Evolutionary conservation across 441 rosid genomes (phyloP), one percentile per base, ranked within the genome.

Genomic region (Bocquillonia castaneifolia): DNA sequence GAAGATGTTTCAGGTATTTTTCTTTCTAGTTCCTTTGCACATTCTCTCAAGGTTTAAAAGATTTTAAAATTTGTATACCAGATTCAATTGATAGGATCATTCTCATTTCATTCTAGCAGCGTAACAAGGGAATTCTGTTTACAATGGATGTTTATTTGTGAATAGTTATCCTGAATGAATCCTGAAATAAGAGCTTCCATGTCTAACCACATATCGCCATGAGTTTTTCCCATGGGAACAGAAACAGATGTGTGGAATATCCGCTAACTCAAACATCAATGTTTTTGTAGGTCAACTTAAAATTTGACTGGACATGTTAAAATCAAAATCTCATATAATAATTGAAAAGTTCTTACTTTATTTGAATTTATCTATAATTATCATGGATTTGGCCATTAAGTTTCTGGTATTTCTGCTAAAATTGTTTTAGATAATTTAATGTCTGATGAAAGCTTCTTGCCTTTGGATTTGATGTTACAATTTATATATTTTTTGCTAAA

Each of bases 1-100:
- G 95, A 88, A 80, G 96, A 92, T 80, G 98, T 90, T 69, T 75
- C 93, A 69, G 98, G 98, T 90, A 56, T 55, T 53, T 56, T 68
- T 34, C 34, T 34, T 20, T 66, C 13, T 45, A 9, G 54, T 39
- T 31, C 64, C 23, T 20, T 50, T 22, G 4, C 20, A 6, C 34
- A 55, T 32, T 28, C 13, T 29, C 15, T 57, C 7, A 28, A 17
- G 13, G 5, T n/a, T n/a, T n/a, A 37, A 28, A 59, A 15, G 34
- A 12, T 36, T 22, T 37, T 14, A 42, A 23, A 48, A 50, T 34
- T 39, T 36, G 10, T 5, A 6, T 28, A 15, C 6, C 1, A 14
- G 22, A 29, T n/a, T 39, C 6, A 7, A 6, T 22, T 14, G 18
- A 51, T 51, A 29, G 44, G 32, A 1, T 52, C 4, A 0, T 39